Evolutionary conservation across 352 stramenopile genomes (phyloP), one percentile per base, ranked within the genome.

Genomic region (Globisporangium spinosum): DNA sequence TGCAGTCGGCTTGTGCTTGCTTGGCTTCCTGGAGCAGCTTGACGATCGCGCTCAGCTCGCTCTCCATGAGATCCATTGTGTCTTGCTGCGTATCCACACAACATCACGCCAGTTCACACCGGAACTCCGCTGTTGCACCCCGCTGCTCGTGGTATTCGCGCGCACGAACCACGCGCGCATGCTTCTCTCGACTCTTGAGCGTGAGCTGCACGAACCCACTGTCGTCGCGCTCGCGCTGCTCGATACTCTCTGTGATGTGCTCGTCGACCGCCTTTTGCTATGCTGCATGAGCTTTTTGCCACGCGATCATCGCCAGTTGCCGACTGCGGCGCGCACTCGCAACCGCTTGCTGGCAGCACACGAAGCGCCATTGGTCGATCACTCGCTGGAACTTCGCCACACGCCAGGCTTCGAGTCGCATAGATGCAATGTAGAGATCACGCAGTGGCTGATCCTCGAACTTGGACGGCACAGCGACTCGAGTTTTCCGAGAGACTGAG

Each of bases 61-160:
- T 15, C 38, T 87, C 70, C 69, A 90, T 70, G 0, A 78, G 43
- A 10, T 66, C 57, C 20, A 85, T 67, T 15, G 68, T 73, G n/a
- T 75, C 69, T 54, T 80, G 67, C 32, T 89, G 79, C 3, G 80
- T 70, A 15, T 55, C 22, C 13, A 85, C 76, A 58, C 79, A 88
- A 6, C 68, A 60, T 38, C 32, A 64, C 49, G 76, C 73, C 34
- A 80, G 67, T 20, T 77, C 76, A 8, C 68, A 73, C 55, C 77
- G 70, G 20, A 74, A 70, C 45, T 76, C 65, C 15, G 70, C 65
- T 3, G 29, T 57, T 10, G 54, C 47, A 10, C 70, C 38, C 51
- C 70, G 66, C 53, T 79, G 71, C 1, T 35, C 60, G 29, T 80
- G 71, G 38, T 75, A 60, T 25, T 72, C 62, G 38, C 71, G 76